Evolutionary conservation across 352 stramenopile genomes (phyloP).

Genomic region (Phytopythium aichiense): DNA sequence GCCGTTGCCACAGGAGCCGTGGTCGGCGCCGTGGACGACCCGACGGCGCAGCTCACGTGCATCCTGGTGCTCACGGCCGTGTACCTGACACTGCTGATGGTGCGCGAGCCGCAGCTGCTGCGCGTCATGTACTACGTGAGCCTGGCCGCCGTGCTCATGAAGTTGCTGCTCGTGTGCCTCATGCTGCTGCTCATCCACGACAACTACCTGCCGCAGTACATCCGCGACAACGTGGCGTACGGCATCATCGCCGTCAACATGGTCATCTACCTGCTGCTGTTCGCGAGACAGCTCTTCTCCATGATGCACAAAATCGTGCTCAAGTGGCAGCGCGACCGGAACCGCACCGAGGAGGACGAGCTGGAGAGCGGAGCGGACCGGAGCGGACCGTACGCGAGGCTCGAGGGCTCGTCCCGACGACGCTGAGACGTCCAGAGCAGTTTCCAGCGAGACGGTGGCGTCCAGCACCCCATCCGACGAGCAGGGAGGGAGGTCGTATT

Average conservation of each 20-base stretch:
- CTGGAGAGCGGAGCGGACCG: conserved; percentile 4
- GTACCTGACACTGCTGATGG: conserved; percentile 67
- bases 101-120: conserved; percentile 71
- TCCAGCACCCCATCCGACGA: background rate
- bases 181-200: conserved; percentile 79
- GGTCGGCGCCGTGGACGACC: conserved; percentile 63
- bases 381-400: conserved; percentile 1
- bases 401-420: background rate
- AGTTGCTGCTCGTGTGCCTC: conserved; percentile 74
- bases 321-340: conserved; percentile 16
- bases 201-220: conserved; percentile 71
- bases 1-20: conserved; percentile 65
- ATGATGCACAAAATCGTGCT: conserved; percentile 65
- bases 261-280: conserved; percentile 79
- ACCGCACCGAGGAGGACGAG: conserved; percentile 11
- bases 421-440: background rate
- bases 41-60: conserved; percentile 68
- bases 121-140: conserved; percentile 85
- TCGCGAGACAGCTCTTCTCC: conserved; percentile 74
- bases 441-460: background rate
- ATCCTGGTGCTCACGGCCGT: conserved; percentile 64
- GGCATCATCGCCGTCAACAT: conserved; percentile 83
- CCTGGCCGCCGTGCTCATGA: conserved; percentile 72
- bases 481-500: background rate
- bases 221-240: conserved; percentile 83